Conservation (phyloP, 805 yeast species). For the Pichia eremophila region DNA sequence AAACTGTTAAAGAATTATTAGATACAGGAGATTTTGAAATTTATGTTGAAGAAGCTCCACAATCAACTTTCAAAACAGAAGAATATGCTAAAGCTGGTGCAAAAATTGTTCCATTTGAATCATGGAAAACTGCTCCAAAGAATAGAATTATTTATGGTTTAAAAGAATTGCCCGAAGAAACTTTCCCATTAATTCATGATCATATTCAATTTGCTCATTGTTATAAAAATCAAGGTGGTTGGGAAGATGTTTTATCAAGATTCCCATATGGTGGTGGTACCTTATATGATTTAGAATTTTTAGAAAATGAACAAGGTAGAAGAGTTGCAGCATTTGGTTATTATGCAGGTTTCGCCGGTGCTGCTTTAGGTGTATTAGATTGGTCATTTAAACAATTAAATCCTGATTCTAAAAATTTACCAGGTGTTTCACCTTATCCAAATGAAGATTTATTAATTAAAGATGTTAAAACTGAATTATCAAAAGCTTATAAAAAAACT, state of each 20-base stretch:
- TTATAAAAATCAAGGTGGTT: slow-evolving; percentile 94
- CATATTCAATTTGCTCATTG: slow-evolving; percentile 99
- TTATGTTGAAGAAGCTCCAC: slow-evolving; percentile 79
- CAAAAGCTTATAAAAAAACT: slow-evolving; percentile 46
- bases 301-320: slow-evolving; percentile 90
- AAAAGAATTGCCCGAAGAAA: slow-evolving; percentile 89
- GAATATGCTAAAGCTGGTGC: slow-evolving; percentile 84
- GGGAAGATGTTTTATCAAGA: slow-evolving; percentile 84
- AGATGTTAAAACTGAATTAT: slow-evolving; percentile 56
- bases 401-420: slow-evolving; percentile 56
- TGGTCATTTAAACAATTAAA: slow-evolving; percentile 89
- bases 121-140: slow-evolving; percentile 87
- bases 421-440: slow-evolving; percentile 74
- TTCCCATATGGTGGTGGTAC: slow-evolving; percentile 89
- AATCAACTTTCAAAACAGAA: slow-evolving; percentile 64
- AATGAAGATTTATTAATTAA: slow-evolving; percentile 66
- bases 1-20: slow-evolving; percentile 72
- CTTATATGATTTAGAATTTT: slow-evolving; percentile 87
- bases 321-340: slow-evolving; percentile 99
- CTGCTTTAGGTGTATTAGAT: slow-evolving; percentile 89
- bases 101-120: slow-evolving; percentile 80
- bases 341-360: slow-evolving; percentile 99
- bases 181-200: slow-evolving; percentile 89
- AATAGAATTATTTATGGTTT: slow-evolving; percentile 88
- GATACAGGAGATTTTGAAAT: slow-evolving; percentile 78